phyloP scores from a whole-genome alignment of 176 grass and related monocot genomes.

The Coix lacrymajobi region DNA sequence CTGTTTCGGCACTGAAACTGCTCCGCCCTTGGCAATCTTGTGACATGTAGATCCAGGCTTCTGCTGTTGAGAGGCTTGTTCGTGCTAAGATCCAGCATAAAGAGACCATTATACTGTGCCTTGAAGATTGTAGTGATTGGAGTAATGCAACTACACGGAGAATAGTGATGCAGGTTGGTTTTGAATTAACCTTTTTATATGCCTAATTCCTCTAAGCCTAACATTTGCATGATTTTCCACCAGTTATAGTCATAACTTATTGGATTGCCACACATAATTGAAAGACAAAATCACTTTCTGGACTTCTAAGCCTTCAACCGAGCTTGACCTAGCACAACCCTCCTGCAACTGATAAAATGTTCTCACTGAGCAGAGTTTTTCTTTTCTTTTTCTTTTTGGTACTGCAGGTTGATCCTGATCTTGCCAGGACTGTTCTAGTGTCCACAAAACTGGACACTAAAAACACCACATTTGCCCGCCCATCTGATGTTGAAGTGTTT shows the following conservation, averaged over 20 bases:
- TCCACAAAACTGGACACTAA: constrained; percentile 97
- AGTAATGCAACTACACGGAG: constrained; percentile 86
- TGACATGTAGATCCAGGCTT: constrained; percentile 70
- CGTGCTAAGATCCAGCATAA: constrained; percentile 75
- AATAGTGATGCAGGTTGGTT: constrained; percentile 87
- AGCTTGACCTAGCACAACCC: background rate
- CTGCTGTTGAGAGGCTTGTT: constrained; percentile 77
- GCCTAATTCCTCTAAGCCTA: background rate
- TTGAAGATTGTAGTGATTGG: constrained; percentile 96
- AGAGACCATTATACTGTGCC: constrained; percentile 89
- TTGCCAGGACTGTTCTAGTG: constrained; percentile 87
- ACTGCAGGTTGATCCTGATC: constrained; percentile 84
- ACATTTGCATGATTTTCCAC: background rate
- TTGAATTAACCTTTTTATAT: too few species aligned
- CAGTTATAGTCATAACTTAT: background rate
- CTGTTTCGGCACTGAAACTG: background rate
- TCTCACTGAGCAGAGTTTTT: constrained; percentile 6
- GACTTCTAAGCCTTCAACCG: background rate
- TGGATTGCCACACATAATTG: constrained; percentile 1
- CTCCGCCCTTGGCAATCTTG: constrained; percentile 11
- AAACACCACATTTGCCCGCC: constrained; percentile 80
- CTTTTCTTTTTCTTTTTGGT: background rate
- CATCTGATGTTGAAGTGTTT: constrained; percentile 98
- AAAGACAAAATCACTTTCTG: background rate
- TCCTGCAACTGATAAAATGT: background rate